Evolutionary conservation across 169 alveolate species (phyloP), one percentile per base, ranked within the genome.

Genomic region (Perkinsus olseni): DNA sequence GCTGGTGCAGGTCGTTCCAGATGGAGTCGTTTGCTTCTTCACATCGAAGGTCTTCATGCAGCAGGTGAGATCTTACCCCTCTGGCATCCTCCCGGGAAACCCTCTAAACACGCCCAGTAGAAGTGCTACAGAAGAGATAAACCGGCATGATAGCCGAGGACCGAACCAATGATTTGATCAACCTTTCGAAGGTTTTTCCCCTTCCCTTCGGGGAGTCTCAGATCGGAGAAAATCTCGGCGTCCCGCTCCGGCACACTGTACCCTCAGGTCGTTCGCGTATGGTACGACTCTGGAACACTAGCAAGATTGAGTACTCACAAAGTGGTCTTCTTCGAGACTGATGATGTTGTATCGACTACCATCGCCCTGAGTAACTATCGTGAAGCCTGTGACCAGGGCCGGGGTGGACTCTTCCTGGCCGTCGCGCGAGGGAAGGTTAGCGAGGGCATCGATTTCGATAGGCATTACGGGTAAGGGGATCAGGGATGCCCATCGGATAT

Each of bases 401-500:
- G 99, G 51, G 99, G 99, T 0, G 99, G 99, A 0, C 98, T 99
- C 28, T 98, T 99, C 95, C 96, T 99, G 74, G 97, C 99, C 39
- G 98, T 99, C 62, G 99, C 99, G 51, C 38, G 99, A 92, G 99
- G 99, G 0, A 98, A 99, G 95, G 99, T 99, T 38, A 99, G 99
- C 0, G 99, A 99, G 95, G 99, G 99, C n/a, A 99, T 99, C 50
- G 99, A 99, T 96, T 99, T 99, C 95, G 99, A 98, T 92, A 97
- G 99, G 0, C 99, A 99, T 94, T 99, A 98, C 94, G 99, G 99
- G 62, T 45, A 45, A 45, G 37, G 17, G 6, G 6, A 17, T 45
- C 62, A 45, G 17, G 17, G 62, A 6, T 17, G 6, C 17, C 62
- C 62, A 17, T 10, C 17, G 62, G 6, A 6, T 45, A 45, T 17